These are phyloP conservation scores for Aspergillus sp. DNA, from an alignment of 2,329 filamentous ascomycete species.

Conservation along the genomic window DNA sequence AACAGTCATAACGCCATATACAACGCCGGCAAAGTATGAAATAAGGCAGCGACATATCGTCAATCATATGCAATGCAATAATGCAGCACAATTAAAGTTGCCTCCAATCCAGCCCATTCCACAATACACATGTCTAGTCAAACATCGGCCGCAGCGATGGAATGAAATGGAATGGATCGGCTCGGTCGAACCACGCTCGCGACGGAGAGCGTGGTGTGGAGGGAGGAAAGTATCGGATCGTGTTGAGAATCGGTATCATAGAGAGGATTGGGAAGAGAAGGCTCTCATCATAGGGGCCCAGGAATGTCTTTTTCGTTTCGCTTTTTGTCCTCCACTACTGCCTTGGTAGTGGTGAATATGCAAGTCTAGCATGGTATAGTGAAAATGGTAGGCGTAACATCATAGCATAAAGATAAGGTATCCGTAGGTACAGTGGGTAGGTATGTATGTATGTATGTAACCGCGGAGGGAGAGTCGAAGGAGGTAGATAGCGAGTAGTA, in stretches of 20 bases:
- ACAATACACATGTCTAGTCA: not conserved
- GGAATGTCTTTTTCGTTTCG: too few relatives aligned
- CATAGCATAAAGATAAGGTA: not conserved
- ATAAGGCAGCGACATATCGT: not conserved
- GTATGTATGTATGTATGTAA: not conserved
- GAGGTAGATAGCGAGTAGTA: too few relatives aligned
- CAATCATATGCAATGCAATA: slow-evolving; percentile 1
- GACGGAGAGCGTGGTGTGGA: too few relatives aligned
- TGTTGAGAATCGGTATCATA: not conserved
- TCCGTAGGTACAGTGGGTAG: not conserved
- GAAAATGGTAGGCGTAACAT: not conserved
- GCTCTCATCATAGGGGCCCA: too few relatives aligned
- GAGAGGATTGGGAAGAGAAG: not conserved
- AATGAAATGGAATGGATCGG: too few relatives aligned
- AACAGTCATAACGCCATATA: slow-evolving; percentile 3
- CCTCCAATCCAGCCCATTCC: not conserved
- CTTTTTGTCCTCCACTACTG: too few relatives aligned
- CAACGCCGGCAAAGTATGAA: not conserved
- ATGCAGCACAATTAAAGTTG: not conserved
- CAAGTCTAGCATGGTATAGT: too few relatives aligned
- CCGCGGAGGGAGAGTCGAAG: not conserved
- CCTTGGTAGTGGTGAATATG: too few relatives aligned
- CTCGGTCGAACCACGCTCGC: too few relatives aligned
- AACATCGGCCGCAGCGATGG: not conserved
- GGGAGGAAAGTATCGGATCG: not conserved